phyloP scores from a whole-genome alignment of 306 rosid species.

The Sophora flavescens region DNA sequence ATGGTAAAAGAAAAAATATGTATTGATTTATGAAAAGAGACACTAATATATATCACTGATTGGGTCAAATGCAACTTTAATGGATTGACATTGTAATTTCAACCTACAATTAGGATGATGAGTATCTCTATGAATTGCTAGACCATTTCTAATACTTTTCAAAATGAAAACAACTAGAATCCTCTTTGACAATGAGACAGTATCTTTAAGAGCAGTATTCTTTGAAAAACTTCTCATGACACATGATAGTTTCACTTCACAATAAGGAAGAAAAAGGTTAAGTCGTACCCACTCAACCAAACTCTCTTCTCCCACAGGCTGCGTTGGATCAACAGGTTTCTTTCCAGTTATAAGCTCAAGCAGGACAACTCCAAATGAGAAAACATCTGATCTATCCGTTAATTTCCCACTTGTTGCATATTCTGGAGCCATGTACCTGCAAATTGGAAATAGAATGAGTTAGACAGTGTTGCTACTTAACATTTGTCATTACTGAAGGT shows the following conservation, averaged over 20 bases:
- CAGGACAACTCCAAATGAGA: slow-evolving; percentile 94
- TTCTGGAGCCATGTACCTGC: slow-evolving; percentile 97
- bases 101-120: background rate
- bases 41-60: background rate
- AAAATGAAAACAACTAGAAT: background rate
- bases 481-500: slow-evolving; percentile 9
- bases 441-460: slow-evolving; percentile 35
- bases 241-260: background rate
- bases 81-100: background rate
- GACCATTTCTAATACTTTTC: background rate
- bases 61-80: background rate
- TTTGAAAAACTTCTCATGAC: background rate
- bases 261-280: slow-evolving; percentile 34
- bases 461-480: background rate
- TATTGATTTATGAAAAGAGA: background rate
- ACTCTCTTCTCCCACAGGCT: slow-evolving; percentile 94
- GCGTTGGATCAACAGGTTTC: slow-evolving; percentile 83
- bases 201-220: background rate
- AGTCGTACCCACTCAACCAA: slow-evolving; percentile 95
- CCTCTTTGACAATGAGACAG: background rate
- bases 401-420: slow-evolving; percentile 95
- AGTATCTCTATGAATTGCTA: slow-evolving; percentile 13
- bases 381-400: slow-evolving; percentile 95
- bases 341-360: slow-evolving; percentile 91
- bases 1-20: background rate